Conservation (phyloP, 768 basidiomycete species). For the Tephrocybe sp. region DNA sequence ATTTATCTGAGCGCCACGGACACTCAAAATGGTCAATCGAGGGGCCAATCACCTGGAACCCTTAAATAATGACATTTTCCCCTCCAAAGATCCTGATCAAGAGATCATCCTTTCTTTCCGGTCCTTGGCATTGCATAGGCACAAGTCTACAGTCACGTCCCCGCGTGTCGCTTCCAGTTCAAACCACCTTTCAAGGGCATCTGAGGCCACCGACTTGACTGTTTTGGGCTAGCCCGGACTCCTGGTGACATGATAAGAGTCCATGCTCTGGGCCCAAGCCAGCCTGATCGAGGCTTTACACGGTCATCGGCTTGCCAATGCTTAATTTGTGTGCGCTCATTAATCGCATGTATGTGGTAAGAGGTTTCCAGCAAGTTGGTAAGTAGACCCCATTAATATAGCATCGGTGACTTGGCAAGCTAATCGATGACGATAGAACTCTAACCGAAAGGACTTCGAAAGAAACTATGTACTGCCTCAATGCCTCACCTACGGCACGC, state of each 20-base stretch:
- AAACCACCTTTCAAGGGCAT: slow-evolving; percentile 1
- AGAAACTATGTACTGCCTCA: background rate
- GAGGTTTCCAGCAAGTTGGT: slow-evolving; percentile 8
- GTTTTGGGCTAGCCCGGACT: slow-evolving; percentile 5
- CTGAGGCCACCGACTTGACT: background rate
- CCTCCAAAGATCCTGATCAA: slow-evolving; percentile 3
- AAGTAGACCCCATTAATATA: background rate
- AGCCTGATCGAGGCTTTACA: background rate
- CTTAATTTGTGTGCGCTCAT: slow-evolving; percentile 8
- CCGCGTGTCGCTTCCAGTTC: background rate
- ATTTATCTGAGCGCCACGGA: slow-evolving; percentile 4
- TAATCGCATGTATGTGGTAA: slow-evolving; percentile 7
- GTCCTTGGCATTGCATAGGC: background rate
- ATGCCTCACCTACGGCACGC: slow-evolving; percentile 6
- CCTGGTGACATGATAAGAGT: background rate
- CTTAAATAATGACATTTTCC: background rate
- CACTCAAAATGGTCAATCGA: background rate
- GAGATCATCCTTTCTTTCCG: slow-evolving; percentile 4
- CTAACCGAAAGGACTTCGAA: background rate
- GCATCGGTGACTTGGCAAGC: slow-evolving; percentile 6
- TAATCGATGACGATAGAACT: slow-evolving; percentile 16
- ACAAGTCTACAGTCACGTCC: background rate
- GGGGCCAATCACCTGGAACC: background rate
- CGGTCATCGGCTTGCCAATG: slow-evolving; percentile 5
- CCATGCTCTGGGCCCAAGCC: slow-evolving; percentile 1